Percentiles rank a stretch among this genome's conserved stretches.
Evolutionary conservation across 371 early-diverging fungal genomes (phyloP).

Genomic region (Mucor saturninus): DNA sequence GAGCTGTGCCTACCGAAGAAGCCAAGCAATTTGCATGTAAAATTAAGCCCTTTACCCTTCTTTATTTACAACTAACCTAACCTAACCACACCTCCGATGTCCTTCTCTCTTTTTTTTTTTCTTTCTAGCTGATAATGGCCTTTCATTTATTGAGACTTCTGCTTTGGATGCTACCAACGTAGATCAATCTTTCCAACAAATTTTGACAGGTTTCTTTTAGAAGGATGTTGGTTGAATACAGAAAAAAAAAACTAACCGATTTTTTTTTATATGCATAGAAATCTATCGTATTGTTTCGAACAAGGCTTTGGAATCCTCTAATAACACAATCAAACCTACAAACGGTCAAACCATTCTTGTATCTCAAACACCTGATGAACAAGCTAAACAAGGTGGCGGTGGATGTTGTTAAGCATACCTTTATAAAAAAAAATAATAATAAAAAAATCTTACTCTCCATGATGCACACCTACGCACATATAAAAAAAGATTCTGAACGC

Average conservation of each 20-base stretch:
- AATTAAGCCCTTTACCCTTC: neutral
- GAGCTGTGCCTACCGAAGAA: slow-evolving; percentile 96
- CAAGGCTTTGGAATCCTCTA: slow-evolving; percentile 84
- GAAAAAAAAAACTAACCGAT: slow-evolving; percentile 4
- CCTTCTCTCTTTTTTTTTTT: neutral
- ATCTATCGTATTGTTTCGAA: slow-evolving; percentile 93
- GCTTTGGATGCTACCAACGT: slow-evolving; percentile 95
- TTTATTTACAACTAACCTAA: neutral
- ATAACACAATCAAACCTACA: slow-evolving; percentile 75
- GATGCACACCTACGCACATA: no score
- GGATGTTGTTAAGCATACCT: slow-evolving; percentile 47
- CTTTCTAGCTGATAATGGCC: slow-evolving; percentile 78
- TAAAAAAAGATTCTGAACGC: no score
- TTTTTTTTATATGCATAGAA: slow-evolving; percentile 56
- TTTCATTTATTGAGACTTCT: slow-evolving; percentile 96
- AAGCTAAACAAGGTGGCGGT: slow-evolving; percentile 72
- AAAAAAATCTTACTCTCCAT: no score
- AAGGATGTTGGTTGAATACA: neutral
- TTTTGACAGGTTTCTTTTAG: slow-evolving; percentile 74
- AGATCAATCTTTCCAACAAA: slow-evolving; percentile 91
- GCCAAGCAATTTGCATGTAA: slow-evolving; percentile 96
- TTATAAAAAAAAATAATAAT: no score
- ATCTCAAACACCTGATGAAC: slow-evolving; percentile 68
- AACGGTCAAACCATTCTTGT: slow-evolving; percentile 81
- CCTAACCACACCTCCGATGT: neutral